Percentiles rank a stretch among this genome's conserved stretches.
Evolutionary conservation across 192 early-diverging fungal genomes (phyloP).

Genomic region (Backusella morwellensis): DNA sequence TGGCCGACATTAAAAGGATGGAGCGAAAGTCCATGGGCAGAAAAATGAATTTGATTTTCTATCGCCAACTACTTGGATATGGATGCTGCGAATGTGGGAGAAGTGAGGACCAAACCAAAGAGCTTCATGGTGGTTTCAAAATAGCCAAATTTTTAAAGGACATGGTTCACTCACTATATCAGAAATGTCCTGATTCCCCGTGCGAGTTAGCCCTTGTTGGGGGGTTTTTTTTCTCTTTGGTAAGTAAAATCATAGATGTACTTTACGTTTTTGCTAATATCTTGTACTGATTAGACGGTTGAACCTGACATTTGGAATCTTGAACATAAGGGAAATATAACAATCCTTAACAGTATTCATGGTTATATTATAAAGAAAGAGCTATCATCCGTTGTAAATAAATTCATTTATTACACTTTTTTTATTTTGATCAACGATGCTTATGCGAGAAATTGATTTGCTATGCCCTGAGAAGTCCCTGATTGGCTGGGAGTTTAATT

Average conservation of each 20-base stretch:
- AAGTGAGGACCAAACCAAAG: conserved; percentile 6
- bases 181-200: conserved; percentile 3
- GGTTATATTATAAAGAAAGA: too few species aligned
- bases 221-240: conserved; percentile 11
- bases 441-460: too few species aligned
- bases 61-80: conserved; percentile 11
- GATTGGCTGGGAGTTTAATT: too few species aligned
- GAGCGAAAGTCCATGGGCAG: conserved; percentile 5
- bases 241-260: conserved; percentile 7
- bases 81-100: conserved; percentile 1
- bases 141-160: conserved; percentile 2
- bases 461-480: too few species aligned
- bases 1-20: neutral
- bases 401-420: too few species aligned
- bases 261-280: conserved; percentile 4
- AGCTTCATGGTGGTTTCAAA: conserved; percentile 1
- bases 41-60: conserved; percentile 3
- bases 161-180: neutral
- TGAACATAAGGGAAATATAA: too few species aligned
- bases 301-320: too few species aligned
- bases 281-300: too few species aligned
- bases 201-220: conserved; percentile 7
- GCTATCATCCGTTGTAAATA: too few species aligned
- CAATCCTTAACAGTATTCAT: too few species aligned
- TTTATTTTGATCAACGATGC: too few species aligned